Evolutionary conservation across 805 yeast genomes (phyloP).

Genomic region (Candida piceae): DNA sequence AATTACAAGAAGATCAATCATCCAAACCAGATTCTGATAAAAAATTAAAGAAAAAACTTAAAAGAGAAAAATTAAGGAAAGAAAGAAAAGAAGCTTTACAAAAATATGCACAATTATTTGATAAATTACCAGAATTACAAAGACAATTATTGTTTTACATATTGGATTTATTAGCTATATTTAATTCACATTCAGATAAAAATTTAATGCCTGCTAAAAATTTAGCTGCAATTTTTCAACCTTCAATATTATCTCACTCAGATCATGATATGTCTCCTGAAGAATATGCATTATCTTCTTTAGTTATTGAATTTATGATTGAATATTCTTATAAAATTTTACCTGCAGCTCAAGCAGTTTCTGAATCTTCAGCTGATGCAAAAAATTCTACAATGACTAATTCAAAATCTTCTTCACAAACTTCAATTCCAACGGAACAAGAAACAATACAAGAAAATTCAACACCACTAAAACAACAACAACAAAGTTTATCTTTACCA

Average conservation of each 20-base stretch:
- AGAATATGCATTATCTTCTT: constrained; percentile 82
- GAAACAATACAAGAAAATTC: constrained; percentile 1
- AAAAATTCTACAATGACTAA: not conserved
- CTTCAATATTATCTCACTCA: constrained; percentile 91
- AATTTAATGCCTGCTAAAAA: constrained; percentile 92
- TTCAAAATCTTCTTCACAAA: not conserved
- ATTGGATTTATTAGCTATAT: constrained; percentile 79
- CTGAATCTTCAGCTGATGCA: constrained; percentile 1
- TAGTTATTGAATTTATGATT: constrained; percentile 83
- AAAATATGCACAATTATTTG: constrained; percentile 65
- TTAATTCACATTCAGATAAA: constrained; percentile 68
- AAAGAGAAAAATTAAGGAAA: constrained; percentile 52
- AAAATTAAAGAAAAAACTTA: constrained; percentile 36
- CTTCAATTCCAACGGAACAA: not conserved
- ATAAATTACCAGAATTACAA: constrained; percentile 67
- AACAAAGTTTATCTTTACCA: constrained; percentile 6
- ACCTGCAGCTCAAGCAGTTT: constrained; percentile 39
- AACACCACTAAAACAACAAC: constrained; percentile 1
- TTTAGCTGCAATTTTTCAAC: constrained; percentile 94
- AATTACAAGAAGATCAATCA: too few species aligned
- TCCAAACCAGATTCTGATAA: constrained; percentile 24
- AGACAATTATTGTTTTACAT: constrained; percentile 82
- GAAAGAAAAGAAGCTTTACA: constrained; percentile 66
- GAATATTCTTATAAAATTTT: constrained; percentile 77
- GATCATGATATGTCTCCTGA: constrained; percentile 88